phyloP scores from a whole-genome alignment of 768 basidiomycete genomes.

The Leccinum truebloodii region DNA sequence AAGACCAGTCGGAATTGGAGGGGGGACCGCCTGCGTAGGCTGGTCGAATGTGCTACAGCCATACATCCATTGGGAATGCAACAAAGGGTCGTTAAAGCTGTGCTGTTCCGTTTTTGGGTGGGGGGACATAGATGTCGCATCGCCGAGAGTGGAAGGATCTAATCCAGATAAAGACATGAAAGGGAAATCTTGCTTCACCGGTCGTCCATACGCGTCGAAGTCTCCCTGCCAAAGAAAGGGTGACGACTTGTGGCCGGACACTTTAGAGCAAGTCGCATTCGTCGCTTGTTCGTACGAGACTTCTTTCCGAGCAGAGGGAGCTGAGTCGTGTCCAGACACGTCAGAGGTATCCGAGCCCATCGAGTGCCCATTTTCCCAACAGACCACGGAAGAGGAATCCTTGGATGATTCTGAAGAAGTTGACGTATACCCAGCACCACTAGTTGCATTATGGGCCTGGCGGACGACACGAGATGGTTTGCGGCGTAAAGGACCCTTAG shows the following conservation, averaged over 20 bases:
- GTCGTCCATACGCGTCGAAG: not conserved
- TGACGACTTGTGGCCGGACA: not conserved
- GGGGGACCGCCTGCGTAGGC: not conserved
- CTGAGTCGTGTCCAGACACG: not conserved
- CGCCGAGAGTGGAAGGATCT: not conserved
- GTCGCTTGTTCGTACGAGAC: not conserved
- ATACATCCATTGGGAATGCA: constrained; percentile 12
- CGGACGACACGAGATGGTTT: not conserved
- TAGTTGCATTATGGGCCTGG: not conserved
- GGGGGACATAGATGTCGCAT: not conserved
- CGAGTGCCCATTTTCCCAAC: no score
- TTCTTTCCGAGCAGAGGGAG: not conserved
- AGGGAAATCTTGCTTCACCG: not conserved
- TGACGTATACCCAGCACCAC: not conserved
- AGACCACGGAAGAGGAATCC: no score
- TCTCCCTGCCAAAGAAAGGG: constrained; percentile 2
- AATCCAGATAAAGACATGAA: not conserved
- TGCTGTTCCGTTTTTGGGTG: not conserved
- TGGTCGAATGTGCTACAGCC: not conserved
- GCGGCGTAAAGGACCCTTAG: not conserved
- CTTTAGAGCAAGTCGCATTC: not conserved
- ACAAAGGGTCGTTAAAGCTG: not conserved
- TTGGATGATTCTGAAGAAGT: not conserved
- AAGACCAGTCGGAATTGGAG: not conserved
- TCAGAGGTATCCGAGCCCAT: not conserved